These are phyloP conservation scores for Diaporthe citri DNA, from an alignment of 2,329 filamentous ascomycete species.

Conservation along the genomic window DNA sequence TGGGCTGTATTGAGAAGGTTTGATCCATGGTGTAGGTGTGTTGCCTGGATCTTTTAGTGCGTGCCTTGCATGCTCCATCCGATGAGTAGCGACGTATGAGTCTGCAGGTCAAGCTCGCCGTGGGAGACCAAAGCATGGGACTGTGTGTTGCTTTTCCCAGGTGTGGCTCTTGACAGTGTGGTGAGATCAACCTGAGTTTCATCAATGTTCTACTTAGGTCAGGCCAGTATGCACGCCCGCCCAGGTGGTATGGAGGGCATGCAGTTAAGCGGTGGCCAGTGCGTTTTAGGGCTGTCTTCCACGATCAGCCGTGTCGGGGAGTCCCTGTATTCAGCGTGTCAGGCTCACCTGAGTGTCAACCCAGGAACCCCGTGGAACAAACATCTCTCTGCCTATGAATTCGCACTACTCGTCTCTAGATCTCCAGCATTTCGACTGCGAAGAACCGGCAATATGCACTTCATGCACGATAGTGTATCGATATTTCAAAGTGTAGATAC, in stretches of 20 bases:
- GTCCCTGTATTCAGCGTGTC: not conserved
- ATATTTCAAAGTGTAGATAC: not conserved
- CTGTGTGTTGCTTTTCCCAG: not conserved
- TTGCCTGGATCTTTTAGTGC: not conserved
- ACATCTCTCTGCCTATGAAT: not conserved
- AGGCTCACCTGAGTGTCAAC: not conserved
- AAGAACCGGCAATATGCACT: too few species aligned
- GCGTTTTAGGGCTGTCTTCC: conserved; percentile 2
- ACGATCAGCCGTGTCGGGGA: not conserved
- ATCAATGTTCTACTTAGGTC: not conserved
- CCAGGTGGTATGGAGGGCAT: not conserved
- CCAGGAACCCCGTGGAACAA: not conserved
- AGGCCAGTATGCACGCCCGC: not conserved
- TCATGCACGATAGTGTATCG: not conserved
- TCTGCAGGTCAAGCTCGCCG: not conserved
- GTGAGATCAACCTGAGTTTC: not conserved
- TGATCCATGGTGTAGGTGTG: conserved; percentile 33
- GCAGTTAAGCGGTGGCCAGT: conserved; percentile 37
- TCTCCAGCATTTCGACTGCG: not conserved
- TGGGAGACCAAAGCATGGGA: not conserved
- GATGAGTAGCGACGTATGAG: not conserved
- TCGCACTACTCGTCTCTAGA: not conserved
- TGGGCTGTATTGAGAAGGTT: conserved; percentile 75
- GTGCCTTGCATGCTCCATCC: not conserved
- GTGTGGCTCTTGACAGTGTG: not conserved